These are phyloP conservation scores for Nannizzia gypsea DNA, from an alignment of 2,329 filamentous ascomycete species.

Conservation along the genomic window DNA sequence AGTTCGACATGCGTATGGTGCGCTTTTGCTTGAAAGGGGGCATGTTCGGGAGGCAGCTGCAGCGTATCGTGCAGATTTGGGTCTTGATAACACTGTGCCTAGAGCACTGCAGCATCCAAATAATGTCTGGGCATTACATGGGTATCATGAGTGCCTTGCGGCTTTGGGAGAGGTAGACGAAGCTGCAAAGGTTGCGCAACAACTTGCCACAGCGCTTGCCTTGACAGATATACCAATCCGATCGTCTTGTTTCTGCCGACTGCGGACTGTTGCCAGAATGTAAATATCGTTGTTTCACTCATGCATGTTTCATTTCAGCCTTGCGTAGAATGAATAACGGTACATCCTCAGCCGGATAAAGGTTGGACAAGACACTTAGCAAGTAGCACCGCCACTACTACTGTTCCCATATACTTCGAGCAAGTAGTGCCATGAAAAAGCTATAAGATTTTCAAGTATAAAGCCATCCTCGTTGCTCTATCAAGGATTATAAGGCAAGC, in stretches of 20 bases:
- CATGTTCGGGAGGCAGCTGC: slow-evolving; percentile 44
- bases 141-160: slow-evolving; percentile 55
- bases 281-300: neutral
- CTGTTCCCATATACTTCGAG: no score
- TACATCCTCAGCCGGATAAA: neutral
- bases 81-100: slow-evolving; percentile 48
- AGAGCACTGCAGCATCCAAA: slow-evolving; percentile 54
- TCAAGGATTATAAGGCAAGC: neutral
- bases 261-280: slow-evolving; percentile 8
- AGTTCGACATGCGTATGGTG: slow-evolving; percentile 57
- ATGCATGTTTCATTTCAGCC: neutral
- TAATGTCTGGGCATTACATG: slow-evolving; percentile 63
- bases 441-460: neutral
- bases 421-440: neutral
- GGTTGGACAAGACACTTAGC: no score
- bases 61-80: slow-evolving; percentile 52
- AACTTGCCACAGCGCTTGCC: slow-evolving; percentile 39
- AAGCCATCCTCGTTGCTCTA: neutral
- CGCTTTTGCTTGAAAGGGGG: slow-evolving; percentile 56
- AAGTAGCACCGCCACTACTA: no score
- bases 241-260: slow-evolving; percentile 45
- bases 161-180: slow-evolving; percentile 39
- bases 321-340: neutral
- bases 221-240: slow-evolving; percentile 46
- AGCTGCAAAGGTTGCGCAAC: slow-evolving; percentile 32